Evolutionary conservation across 176 grass and related monocot species (phyloP), one percentile per base, ranked within the genome.

Genomic region (Aegilops speltoides): DNA sequence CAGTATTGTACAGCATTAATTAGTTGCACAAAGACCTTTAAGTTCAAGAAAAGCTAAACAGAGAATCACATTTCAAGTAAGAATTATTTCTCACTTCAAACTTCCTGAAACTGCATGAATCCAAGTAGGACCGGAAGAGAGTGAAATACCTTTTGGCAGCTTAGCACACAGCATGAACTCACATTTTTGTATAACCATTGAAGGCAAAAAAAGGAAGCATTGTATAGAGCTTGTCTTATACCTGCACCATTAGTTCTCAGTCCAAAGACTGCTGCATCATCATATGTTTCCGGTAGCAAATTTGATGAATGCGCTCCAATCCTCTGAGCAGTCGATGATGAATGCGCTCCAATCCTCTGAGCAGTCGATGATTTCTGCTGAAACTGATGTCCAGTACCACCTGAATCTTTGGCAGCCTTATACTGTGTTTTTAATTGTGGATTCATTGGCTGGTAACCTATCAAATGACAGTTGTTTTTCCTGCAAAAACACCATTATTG

Each of bases 381-480:
- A 87, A 85, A 34, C 10, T 61, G 76, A 56, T 40, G 57, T 77
- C 48, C 81, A 89, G 61, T 24, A 64, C 72, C 57, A 45, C 48
- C 80, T 17, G 81, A 90, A 90, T 73, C 81, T 87, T 93, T 88
- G 25, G 22, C 64, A 69, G 81, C 77, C 82, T 90, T 93, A 77
- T 79, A 84, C 54, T 90, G 82, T 37, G 82, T 78, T 79, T 73
- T 89, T 87, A 91, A 28, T 26, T 84, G 25, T 32, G 78, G 78
- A 92, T 59, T 50, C 0, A 48, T 0, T 66, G 91, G 87, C 86
- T 97, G 91, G 80, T 97, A 97, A 60, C 94, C 94, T 86, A 97
- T 79, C 41, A 94, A 76, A 78, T 97, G 94, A 24, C 94, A 97
- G 26, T 76, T 89, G 10, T 92, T 81, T 81, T 92, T 97, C 94